Percentiles rank a stretch among this genome's conserved stretches.
phyloP scores from a whole-genome alignment of 1,284 basidiomycete genomes.

The Pyrrhoderma lamaoense region DNA sequence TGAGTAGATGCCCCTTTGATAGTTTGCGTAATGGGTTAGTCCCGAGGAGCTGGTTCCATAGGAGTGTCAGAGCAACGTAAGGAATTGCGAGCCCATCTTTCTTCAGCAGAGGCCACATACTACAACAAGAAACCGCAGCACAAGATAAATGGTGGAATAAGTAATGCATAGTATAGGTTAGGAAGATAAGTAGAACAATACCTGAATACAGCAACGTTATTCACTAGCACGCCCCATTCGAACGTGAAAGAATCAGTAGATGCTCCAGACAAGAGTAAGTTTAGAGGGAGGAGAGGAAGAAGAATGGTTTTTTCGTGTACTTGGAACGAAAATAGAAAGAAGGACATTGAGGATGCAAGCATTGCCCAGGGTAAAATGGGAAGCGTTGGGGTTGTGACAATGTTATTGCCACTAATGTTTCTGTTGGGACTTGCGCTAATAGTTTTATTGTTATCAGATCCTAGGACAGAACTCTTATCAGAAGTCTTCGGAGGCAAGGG shows the following conservation, averaged over 20 bases:
- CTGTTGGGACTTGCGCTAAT: no score
- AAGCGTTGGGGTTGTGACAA: constrained; percentile 42
- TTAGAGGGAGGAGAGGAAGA: constrained; percentile 81
- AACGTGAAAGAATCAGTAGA: constrained; percentile 56
- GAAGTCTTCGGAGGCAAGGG: constrained; percentile 12
- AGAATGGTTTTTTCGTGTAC: constrained; percentile 93
- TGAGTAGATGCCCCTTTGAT: constrained; percentile 33
- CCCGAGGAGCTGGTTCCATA: constrained; percentile 84
- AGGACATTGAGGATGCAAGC: constrained; percentile 72
- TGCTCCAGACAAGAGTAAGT: constrained; percentile 66
- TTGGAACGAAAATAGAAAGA: constrained; percentile 94
- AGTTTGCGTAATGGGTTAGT: constrained; percentile 51
- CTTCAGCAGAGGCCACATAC: constrained; percentile 87
- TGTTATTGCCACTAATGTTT: no score
- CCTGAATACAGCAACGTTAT: constrained; percentile 89
- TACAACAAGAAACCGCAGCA: no score
- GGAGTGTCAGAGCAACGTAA: constrained; percentile 55
- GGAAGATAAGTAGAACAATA: constrained; percentile 28
- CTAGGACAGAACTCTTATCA: background rate
- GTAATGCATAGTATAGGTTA: no score
- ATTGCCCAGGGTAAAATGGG: constrained; percentile 64
- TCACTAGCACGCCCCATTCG: constrained; percentile 72
- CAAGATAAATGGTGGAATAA: constrained; percentile 10
- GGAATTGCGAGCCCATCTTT: constrained; percentile 74
- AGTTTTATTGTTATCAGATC: no score